phyloP scores from a whole-genome alignment of 805 yeast species.

The Wickerhamiella musiphila region DNA sequence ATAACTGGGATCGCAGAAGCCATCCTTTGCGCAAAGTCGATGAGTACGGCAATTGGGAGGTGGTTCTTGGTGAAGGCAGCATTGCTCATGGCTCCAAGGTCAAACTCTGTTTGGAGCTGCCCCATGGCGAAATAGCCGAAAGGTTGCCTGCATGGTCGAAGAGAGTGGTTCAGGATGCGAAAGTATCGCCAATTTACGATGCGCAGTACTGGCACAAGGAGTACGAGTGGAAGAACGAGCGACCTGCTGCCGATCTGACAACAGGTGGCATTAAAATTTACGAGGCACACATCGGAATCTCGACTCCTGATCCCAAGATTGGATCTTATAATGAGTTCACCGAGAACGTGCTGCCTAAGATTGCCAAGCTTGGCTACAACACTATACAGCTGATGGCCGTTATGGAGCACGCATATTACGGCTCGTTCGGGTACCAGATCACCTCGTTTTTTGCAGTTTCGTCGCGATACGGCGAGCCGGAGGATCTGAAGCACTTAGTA shows the following conservation, averaged over 20 bases:
- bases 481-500: conserved; percentile 74
- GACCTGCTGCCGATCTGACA: conserved; percentile 39
- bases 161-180: conserved; percentile 51
- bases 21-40: conserved; percentile 39
- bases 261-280: conserved; percentile 40
- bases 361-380: conserved; percentile 73
- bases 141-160: conserved; percentile 81
- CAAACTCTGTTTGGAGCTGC: conserved; percentile 40
- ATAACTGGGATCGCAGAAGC: conserved; percentile 49
- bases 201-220: conserved; percentile 75
- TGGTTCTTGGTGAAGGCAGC: conserved; percentile 43
- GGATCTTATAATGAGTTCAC: conserved; percentile 82
- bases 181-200: conserved; percentile 41
- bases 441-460: conserved; percentile 82
- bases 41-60: conserved; percentile 53
- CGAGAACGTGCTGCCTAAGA: conserved; percentile 59
- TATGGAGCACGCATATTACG: conserved; percentile 98
- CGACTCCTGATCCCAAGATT: conserved; percentile 72
- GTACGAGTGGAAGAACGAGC: conserved; percentile 42
- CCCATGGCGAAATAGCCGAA: conserved; percentile 54
- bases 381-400: conserved; percentile 93
- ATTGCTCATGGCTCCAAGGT: conserved; percentile 71
- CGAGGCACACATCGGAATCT: conserved; percentile 88
- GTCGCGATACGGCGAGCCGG: conserved; percentile 90
- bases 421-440: conserved; percentile 94